These are phyloP conservation scores for Yamadazyma conglobata DNA, from an alignment of 1,139 yeast genomes.

Conservation along the genomic window DNA sequence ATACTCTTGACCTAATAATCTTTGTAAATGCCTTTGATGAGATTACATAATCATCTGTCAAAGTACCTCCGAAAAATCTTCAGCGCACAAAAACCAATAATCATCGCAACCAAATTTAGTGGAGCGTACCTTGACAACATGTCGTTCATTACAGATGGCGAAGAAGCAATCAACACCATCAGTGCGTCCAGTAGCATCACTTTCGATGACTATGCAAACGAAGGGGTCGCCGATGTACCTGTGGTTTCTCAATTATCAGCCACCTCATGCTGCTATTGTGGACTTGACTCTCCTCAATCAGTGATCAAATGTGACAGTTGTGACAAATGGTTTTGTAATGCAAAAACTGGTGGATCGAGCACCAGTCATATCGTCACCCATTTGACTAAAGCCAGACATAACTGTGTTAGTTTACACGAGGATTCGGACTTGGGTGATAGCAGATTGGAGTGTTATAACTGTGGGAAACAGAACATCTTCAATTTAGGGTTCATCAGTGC, in stretches of 20 bases:
- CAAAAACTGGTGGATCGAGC: conserved; percentile 50
- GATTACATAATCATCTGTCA: too few relatives aligned
- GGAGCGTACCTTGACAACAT: too few relatives aligned
- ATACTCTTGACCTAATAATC: too few relatives aligned
- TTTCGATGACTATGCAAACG: too few relatives aligned
- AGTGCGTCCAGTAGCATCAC: neutral
- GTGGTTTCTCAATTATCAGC: too few relatives aligned
- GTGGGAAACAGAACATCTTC: conserved; percentile 82
- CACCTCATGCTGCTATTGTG: conserved; percentile 57
- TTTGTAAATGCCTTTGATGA: too few relatives aligned
- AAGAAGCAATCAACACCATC: neutral
- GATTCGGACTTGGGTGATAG: conserved; percentile 85
- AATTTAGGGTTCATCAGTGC: conserved; percentile 86
- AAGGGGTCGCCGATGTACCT: too few relatives aligned
- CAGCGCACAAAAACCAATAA: too few relatives aligned
- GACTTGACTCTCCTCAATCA: conserved; percentile 59
- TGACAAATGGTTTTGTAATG: conserved; percentile 88
- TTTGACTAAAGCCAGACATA: conserved; percentile 77
- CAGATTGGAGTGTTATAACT: conserved; percentile 82
- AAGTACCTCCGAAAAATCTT: too few relatives aligned
- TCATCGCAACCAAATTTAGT: too few relatives aligned
- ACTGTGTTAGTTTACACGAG: conserved; percentile 69
- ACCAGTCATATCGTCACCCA: conserved; percentile 88
- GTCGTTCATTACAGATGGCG: too few relatives aligned
- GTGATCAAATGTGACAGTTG: conserved; percentile 79